A percentile compares a stretch with the other conserved stretches of the same genome.
Evolutionary conservation across 352 stramenopile genomes (phyloP).

Genomic region (Peronosclerospora sorghi): DNA sequence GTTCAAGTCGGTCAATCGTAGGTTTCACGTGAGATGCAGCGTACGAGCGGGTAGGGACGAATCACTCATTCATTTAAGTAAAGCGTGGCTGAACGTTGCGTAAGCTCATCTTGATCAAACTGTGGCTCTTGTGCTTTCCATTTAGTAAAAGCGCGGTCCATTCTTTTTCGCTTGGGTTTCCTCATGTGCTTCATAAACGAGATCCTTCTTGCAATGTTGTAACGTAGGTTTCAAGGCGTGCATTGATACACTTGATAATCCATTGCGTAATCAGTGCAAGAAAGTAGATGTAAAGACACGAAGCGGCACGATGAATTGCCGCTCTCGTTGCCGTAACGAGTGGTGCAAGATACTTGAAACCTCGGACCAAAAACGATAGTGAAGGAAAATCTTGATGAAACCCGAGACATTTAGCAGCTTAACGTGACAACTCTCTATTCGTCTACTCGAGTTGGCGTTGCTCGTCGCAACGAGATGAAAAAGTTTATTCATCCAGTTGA

Average conservation of each 20-base stretch:
- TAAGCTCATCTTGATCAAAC: slow-evolving; percentile 48
- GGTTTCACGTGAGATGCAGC: slow-evolving; percentile 24
- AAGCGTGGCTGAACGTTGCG: neutral
- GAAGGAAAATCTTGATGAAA: neutral
- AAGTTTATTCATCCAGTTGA: too few species aligned
- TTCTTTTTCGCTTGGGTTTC: slow-evolving; percentile 29
- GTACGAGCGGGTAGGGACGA: slow-evolving; percentile 16
- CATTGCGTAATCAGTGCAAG: too few species aligned
- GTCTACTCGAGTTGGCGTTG: too few species aligned
- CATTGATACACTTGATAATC: too few species aligned
- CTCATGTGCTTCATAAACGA: slow-evolving; percentile 11
- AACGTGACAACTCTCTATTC: too few species aligned
- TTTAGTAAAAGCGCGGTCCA: slow-evolving; percentile 41
- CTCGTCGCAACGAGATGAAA: too few species aligned
- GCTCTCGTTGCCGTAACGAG: slow-evolving; percentile 38
- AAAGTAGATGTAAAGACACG: too few species aligned
- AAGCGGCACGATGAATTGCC: slow-evolving; percentile 41
- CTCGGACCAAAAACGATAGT: too few species aligned
- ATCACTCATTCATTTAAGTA: too few species aligned
- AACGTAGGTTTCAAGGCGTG: too few species aligned
- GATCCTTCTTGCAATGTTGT: too few species aligned
- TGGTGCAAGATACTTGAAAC: slow-evolving; percentile 66
- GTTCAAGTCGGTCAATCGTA: slow-evolving; percentile 21
- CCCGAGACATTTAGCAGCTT: too few species aligned
- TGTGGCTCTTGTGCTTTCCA: slow-evolving; percentile 38